These are phyloP conservation scores for Termitomyces sp. DNA, from an alignment of 768 basidiomycete species.

Conservation along the genomic window DNA sequence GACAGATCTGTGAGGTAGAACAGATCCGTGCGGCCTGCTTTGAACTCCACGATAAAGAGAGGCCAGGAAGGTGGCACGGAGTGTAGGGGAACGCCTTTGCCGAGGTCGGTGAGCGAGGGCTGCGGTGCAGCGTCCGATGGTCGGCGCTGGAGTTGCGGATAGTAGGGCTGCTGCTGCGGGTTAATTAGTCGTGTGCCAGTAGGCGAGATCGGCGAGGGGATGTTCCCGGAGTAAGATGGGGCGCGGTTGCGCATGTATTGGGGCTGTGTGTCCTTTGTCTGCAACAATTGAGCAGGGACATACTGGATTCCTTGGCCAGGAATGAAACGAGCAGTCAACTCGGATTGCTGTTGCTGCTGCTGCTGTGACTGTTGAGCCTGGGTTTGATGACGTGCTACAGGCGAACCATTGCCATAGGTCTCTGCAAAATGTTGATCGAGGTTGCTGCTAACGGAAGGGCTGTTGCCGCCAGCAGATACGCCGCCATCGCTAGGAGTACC, in stretches of 20 bases:
- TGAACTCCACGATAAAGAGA: constrained; percentile 61
- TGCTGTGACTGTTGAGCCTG: constrained; percentile 17
- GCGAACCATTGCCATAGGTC: constrained; percentile 27
- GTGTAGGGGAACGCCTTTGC: constrained; percentile 85
- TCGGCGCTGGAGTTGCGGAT: constrained; percentile 39
- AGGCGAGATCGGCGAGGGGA: constrained; percentile 61
- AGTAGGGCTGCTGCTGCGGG: constrained; percentile 44
- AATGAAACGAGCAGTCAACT: constrained; percentile 57
- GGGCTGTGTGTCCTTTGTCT: constrained; percentile 18
- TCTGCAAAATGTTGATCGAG: constrained; percentile 46
- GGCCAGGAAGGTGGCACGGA: constrained; percentile 80
- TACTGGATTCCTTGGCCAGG: constrained; percentile 43
- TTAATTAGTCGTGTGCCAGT: constrained; percentile 33
- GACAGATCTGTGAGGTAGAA: constrained; percentile 81
- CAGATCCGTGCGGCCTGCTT: constrained; percentile 91
- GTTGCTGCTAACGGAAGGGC: constrained; percentile 40
- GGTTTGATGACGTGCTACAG: constrained; percentile 15
- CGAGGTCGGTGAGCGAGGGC: constrained; percentile 54
- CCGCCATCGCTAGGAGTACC: constrained; percentile 65
- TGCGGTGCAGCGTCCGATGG: constrained; percentile 34
- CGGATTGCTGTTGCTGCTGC: constrained; percentile 25
- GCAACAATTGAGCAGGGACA: constrained; percentile 17
- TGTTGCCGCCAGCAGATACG: constrained; percentile 43
- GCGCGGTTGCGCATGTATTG: constrained; percentile 39
- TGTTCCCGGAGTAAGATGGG: constrained; percentile 35